phyloP scores from a whole-genome alignment of 495 filamentous ascomycete species.

The Aspergillus avenaceus region DNA sequence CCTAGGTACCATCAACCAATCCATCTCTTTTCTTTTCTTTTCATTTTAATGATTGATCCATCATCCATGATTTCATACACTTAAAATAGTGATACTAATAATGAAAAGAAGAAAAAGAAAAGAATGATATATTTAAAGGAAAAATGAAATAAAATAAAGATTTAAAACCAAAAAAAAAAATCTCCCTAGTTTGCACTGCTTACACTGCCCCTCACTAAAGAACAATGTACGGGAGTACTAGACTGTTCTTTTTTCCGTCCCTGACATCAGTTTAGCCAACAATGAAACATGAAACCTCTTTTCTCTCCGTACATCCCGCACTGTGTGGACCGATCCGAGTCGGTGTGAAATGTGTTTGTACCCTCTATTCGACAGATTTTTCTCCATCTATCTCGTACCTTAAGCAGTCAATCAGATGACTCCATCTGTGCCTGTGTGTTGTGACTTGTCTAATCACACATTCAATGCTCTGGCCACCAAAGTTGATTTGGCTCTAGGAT shows the following conservation, averaged over 20 bases:
- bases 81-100: too few species aligned
- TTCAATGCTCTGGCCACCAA: background rate
- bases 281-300: background rate
- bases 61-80: too few species aligned
- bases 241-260: conserved; percentile 1
- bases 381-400: background rate
- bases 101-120: too few species aligned
- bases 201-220: background rate
- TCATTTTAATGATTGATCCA: too few species aligned
- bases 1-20: too few species aligned
- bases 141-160: too few species aligned
- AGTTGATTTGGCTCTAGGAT: too few species aligned
- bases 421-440: background rate
- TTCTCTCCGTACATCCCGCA: too few species aligned
- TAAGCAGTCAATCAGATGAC: background rate
- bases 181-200: too few species aligned
- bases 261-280: conserved; percentile 2
- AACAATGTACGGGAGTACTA: background rate
- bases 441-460: background rate
- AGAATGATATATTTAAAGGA: too few species aligned
- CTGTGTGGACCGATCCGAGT: background rate
- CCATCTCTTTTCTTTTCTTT: too few species aligned
- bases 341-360: background rate
- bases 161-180: too few species aligned
- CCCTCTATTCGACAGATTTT: background rate